A percentile compares a stretch with the other conserved stretches of the same genome.
These are phyloP conservation scores for Actinomucor elegans DNA, from an alignment of 371 early-diverging fungal species.

Conservation along the genomic window DNA sequence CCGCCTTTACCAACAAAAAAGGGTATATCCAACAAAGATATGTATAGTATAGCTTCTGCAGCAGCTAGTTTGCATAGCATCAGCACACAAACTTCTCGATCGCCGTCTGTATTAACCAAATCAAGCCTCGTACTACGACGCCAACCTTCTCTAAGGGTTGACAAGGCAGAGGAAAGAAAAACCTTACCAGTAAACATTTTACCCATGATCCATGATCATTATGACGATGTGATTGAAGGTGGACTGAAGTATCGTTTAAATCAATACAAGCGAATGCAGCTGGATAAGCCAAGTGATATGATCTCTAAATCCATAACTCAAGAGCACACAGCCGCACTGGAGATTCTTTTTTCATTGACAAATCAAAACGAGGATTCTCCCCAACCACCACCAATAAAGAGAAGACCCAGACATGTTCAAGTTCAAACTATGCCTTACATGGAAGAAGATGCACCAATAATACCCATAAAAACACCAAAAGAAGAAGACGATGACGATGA, in stretches of 20 bases:
- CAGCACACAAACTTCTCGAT: neutral
- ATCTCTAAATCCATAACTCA: conserved; percentile 10
- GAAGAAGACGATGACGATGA: neutral
- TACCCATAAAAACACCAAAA: no score
- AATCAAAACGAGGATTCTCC: neutral
- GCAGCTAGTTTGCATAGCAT: neutral
- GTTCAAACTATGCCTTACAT: conserved; percentile 23
- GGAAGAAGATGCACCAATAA: no score
- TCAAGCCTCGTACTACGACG: neutral
- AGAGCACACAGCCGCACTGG: conserved; percentile 22
- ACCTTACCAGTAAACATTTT: no score
- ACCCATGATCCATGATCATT: neutral
- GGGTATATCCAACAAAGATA: neutral
- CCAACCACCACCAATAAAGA: neutral
- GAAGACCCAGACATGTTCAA: conserved; percentile 20
- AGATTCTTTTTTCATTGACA: conserved; percentile 6
- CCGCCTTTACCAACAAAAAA: neutral
- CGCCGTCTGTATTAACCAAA: neutral
- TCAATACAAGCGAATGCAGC: neutral
- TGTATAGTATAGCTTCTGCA: no score
- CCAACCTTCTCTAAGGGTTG: neutral
- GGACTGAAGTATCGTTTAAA: conserved; percentile 15
- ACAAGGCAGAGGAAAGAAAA: neutral
- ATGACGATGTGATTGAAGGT: conserved; percentile 15
- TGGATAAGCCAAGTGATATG: conserved; percentile 13